Evolutionary conservation across 2,329 filamentous ascomycete species (phyloP), one percentile per base, ranked within the genome.

Genomic region (Penicillium sp.): DNA sequence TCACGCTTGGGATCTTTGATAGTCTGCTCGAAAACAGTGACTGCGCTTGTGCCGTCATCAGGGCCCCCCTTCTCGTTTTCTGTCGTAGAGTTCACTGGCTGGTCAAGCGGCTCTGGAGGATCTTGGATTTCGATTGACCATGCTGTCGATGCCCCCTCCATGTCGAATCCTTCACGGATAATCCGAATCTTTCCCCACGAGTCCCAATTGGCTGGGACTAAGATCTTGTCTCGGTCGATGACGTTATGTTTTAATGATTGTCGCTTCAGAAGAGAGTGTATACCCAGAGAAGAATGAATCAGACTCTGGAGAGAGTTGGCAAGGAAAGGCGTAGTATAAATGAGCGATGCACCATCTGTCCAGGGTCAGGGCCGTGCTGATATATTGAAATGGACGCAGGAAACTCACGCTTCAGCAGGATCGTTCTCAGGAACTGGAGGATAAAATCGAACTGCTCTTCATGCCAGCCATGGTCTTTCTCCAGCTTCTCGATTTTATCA

Each of bases 131-230:
- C 89, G 40, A 87, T 77, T 2, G 84, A 84, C 93, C 93, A 98
- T 34, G 83, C 86, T 43, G 82, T 78, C 55, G 87, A 93, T 29
- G 94, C 77, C 10, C 79, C 78, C 70, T 98, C 93, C 15, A 94
- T 87, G 52, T 97, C 88, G 56, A 97, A 97, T 0, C 84, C 87
- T 60, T 95, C 93, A 38, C 88, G 81, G 18, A 97, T 74, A 30
- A 97, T 88, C 28, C 91, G 79, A 45, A 98, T 96, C 69, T 97
- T 98, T 44, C 89, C 90, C 87, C 89, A 96, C 0, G 90, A 96
- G 66, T 98, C 93, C 93, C 93, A 98, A 64, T 96, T 96, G 11
- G 90, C 86, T 2, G 91, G 91, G 1, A 98, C 86, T 4, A 96
- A 76, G 39, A 98, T 90, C 74, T 94, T 94, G 65, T 95, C 90